phyloP scores from a whole-genome alignment of 768 basidiomycete genomes.

The Grammothele lineata region DNA sequence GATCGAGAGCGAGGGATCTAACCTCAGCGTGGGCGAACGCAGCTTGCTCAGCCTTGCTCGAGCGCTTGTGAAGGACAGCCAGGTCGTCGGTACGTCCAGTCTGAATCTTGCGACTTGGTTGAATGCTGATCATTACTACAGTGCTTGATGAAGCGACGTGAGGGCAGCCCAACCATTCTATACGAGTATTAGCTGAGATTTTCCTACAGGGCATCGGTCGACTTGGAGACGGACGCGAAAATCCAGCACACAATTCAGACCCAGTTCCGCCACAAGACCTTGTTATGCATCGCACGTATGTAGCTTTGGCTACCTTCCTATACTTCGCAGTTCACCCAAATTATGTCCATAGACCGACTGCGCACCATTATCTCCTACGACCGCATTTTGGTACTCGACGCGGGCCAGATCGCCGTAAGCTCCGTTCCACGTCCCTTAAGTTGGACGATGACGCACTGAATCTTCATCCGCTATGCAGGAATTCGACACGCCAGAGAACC shows the following conservation, averaged over 20 bases:
- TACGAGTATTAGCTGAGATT: not conserved
- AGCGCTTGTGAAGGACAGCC: slow-evolving; percentile 47
- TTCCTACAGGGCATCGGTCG: slow-evolving; percentile 34
- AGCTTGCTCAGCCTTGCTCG: slow-evolving; percentile 50
- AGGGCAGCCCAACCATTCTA: not conserved
- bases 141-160: slow-evolving; percentile 49
- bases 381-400: slow-evolving; percentile 63
- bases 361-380: slow-evolving; percentile 59
- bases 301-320: not conserved
- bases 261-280: slow-evolving; percentile 44
- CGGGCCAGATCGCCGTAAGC: slow-evolving; percentile 52
- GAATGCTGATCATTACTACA: not conserved
- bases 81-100: slow-evolving; percentile 35
- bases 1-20: slow-evolving; percentile 51
- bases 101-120: too few species aligned
- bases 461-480: slow-evolving; percentile 26
- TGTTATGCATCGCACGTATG: slow-evolving; percentile 45
- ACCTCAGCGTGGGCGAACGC: slow-evolving; percentile 44
- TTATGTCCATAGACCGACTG: slow-evolving; percentile 35
- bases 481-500: slow-evolving; percentile 46
- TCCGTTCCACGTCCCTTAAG: not conserved
- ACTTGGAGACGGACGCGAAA: slow-evolving; percentile 47
- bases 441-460: not conserved
- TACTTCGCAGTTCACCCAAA: too few species aligned
- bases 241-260: slow-evolving; percentile 45